These are phyloP conservation scores for Phytophthora colocasiae DNA, from an alignment of 352 stramenopile genomes.

Conservation along the genomic window DNA sequence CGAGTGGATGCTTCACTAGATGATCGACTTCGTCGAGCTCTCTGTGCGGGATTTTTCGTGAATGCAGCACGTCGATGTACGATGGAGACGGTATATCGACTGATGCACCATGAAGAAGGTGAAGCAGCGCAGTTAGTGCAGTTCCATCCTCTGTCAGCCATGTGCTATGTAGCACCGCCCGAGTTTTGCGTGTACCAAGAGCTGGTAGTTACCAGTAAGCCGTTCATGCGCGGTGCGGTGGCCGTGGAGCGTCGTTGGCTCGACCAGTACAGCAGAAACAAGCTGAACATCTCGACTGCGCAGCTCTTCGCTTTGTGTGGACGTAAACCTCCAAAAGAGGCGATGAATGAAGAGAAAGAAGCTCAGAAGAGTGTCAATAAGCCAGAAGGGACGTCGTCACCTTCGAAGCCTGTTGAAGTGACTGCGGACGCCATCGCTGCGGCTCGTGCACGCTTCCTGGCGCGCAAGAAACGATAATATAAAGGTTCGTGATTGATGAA, in stretches of 20 bases:
- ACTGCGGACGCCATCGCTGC: constrained; percentile 42
- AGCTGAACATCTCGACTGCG: constrained; percentile 30
- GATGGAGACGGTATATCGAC: constrained; percentile 68
- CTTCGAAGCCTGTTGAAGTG: constrained; percentile 19
- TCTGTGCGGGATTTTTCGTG: constrained; percentile 77
- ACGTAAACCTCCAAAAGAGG: constrained; percentile 19
- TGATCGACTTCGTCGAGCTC: constrained; percentile 47
- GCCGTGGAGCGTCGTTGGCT: constrained; percentile 65
- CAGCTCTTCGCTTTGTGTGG: constrained; percentile 68
- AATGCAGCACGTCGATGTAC: constrained; percentile 68
- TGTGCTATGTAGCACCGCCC: constrained; percentile 55
- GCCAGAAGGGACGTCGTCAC: not conserved
- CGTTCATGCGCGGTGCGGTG: constrained; percentile 70
- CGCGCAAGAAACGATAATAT: constrained; percentile 39
- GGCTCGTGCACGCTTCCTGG: constrained; percentile 55
- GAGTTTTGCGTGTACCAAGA: constrained; percentile 76
- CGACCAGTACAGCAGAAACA: constrained; percentile 44
- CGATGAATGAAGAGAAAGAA: not conserved
- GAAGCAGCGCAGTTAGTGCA: constrained; percentile 59
- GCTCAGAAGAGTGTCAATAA: not conserved
- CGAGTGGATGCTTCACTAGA: constrained; percentile 21
- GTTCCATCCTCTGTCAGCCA: constrained; percentile 69
- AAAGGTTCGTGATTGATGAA: not conserved
- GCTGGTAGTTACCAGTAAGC: constrained; percentile 74
- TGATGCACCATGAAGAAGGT: constrained; percentile 28